phyloP scores from a whole-genome alignment of 805 yeast genomes.

The Monosporozyma servazzii region DNA sequence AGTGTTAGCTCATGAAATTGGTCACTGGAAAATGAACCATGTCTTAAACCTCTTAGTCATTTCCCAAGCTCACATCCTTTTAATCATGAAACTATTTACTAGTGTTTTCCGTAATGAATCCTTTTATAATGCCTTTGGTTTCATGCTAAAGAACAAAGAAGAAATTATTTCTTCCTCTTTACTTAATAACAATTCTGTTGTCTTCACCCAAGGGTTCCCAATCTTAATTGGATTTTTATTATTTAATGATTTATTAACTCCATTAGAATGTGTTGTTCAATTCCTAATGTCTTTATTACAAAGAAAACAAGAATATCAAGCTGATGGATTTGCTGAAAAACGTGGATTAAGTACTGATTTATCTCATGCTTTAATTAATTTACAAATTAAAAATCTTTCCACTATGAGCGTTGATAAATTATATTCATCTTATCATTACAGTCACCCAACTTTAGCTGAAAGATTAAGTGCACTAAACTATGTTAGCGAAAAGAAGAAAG shows the following conservation, averaged over 20 bases:
- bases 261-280: slow-evolving; percentile 59
- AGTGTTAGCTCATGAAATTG: slow-evolving; percentile 96
- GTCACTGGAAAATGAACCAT: slow-evolving; percentile 93
- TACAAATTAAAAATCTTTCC: slow-evolving; percentile 73
- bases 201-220: slow-evolving; percentile 45
- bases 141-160: slow-evolving; percentile 26
- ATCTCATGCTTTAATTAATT: slow-evolving; percentile 59
- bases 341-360: slow-evolving; percentile 65
- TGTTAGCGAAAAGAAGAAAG: slow-evolving; percentile 26
- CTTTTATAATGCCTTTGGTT: slow-evolving; percentile 72
- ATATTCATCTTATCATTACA: slow-evolving; percentile 78
- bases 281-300: slow-evolving; percentile 62
- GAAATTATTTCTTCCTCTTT: neutral
- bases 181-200: neutral
- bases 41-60: slow-evolving; percentile 65
- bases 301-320: slow-evolving; percentile 87
- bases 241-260: slow-evolving; percentile 69
- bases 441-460: slow-evolving; percentile 89
- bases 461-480: slow-evolving; percentile 67
- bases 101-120: slow-evolving; percentile 73
- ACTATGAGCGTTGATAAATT: slow-evolving; percentile 86
- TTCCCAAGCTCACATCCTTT: slow-evolving; percentile 54
- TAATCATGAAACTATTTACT: slow-evolving; percentile 64
- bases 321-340: slow-evolving; percentile 75
- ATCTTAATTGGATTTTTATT: slow-evolving; percentile 71